Base-by-base conservation (phyloP, 1,284 basidiomycete genomes). In the Pseudozyma tsukubaensis region DNA sequence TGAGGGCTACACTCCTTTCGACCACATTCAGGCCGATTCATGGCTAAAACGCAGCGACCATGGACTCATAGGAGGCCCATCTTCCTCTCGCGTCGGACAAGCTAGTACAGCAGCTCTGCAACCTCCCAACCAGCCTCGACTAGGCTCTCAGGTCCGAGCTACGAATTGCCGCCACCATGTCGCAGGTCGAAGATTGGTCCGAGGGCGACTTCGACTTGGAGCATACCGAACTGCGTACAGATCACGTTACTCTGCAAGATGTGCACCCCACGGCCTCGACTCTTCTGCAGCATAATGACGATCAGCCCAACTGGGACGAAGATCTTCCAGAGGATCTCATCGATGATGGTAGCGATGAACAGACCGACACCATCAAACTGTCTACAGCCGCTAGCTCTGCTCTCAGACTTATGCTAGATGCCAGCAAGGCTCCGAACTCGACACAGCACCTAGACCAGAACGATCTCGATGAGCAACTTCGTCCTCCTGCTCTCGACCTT, bases 321-420 rank as follows among this genome's bases (percentile, higher is more conserved):
- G 55, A 57, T 13, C 56, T 59, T 14, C 49, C 53, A 1, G 49
- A 64, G 39, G 60, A 64, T 8, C 19, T 50, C 9, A 45, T 47
- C 9, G 62, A 66, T 5, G 68, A 65, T 12, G 59, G 18, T 1
- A 66, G 62, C 1, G 71, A 74, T n/a, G 72, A 71, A 18, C 67
- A 75, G 45, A 67, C 67, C 18, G 72, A 75, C 52, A 75, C 72
- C 13, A 75, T 75, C 59, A 75, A 75, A 36, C 67, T 75, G 10
- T 70, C 67, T 19, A 51, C 42, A 24, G 62, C 59, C 34, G 72
- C 72, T 3, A 62, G 72, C 36, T 70, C 67, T 13, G 63, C 56
- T 8, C 53, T 75, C 37, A 75, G 71, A 51, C 63, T 16, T 6
- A 47, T 75, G 51, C 56, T 75, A 8, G 56, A 66, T 12, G 65